These are phyloP conservation scores for Coelastrella sp. DNA, from an alignment of 139 green algal genomes.

Conservation along the genomic window DNA sequence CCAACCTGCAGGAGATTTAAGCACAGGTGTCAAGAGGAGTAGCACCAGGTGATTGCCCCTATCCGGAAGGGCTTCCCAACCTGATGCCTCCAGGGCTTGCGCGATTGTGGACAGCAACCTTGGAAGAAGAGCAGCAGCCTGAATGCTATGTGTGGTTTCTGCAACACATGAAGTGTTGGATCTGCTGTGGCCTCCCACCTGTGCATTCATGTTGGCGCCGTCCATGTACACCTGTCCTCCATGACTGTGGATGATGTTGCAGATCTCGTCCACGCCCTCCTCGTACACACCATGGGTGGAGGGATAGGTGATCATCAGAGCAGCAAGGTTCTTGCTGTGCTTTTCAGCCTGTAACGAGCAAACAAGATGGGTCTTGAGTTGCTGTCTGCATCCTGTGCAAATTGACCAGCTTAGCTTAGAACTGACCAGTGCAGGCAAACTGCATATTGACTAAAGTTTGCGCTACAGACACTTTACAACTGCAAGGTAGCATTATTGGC, in stretches of 20 bases:
- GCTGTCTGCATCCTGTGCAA: not conserved
- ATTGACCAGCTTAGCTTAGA: not conserved
- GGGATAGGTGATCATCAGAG: constrained; percentile 99
- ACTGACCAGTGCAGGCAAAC: no score
- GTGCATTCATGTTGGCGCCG: constrained; percentile 99
- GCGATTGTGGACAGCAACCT: no score
- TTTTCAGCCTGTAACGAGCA: constrained; percentile 65
- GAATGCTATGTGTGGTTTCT: not conserved
- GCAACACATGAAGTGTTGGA: not conserved
- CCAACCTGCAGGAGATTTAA: constrained; percentile 81
- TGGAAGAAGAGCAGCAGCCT: no score
- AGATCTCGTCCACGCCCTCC: constrained; percentile 97
- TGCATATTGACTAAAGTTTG: no score
- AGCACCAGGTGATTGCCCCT: no score
- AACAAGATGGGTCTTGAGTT: not conserved
- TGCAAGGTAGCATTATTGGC: not conserved
- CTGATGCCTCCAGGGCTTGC: no score
- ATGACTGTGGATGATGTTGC: constrained; percentile 94
- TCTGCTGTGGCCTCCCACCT: constrained; percentile 65
- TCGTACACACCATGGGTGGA: constrained; percentile 99
- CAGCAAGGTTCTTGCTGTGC: constrained; percentile 94
- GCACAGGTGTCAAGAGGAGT: no score
- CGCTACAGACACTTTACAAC: not conserved
- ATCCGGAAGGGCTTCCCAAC: no score
- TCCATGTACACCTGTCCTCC: constrained; percentile 99